Evolutionary conservation across 31 red algal species (phyloP).

Genomic region (Endocladia muricata): DNA sequence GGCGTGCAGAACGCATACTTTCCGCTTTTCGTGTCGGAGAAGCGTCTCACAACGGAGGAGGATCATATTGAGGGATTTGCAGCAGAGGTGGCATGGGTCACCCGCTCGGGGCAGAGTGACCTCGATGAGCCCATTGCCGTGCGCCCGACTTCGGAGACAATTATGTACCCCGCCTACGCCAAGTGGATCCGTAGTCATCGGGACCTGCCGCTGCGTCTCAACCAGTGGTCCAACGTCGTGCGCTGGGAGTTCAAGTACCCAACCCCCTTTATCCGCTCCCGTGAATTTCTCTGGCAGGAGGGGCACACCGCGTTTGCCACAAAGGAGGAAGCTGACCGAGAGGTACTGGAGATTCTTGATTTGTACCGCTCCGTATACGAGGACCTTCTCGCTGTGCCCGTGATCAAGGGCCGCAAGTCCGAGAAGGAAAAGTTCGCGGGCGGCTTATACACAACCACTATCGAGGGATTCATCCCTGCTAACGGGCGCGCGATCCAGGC

Average conservation of each 20-base stretch:
- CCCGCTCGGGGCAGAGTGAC: slow-evolving; percentile 63
- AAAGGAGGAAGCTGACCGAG: slow-evolving; percentile 77
- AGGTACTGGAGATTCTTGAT: slow-evolving; percentile 78
- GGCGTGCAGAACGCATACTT: slow-evolving; percentile 99
- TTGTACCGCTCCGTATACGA: slow-evolving; percentile 89
- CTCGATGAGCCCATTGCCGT: slow-evolving; percentile 94
- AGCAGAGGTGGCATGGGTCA: slow-evolving; percentile 98
- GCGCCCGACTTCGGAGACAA: slow-evolving; percentile 97
- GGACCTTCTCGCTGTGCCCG: slow-evolving; percentile 92
- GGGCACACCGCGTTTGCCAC: slow-evolving; percentile 97
- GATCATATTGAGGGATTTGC: slow-evolving; percentile 97
- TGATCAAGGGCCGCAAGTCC: slow-evolving; percentile 84
- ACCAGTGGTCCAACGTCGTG: slow-evolving; percentile 99
- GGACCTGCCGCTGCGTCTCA: slow-evolving; percentile 94
- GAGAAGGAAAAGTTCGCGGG: slow-evolving; percentile 96
- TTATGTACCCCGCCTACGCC: slow-evolving; percentile 91
- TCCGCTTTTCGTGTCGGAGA: slow-evolving; percentile 85
- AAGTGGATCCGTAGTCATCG: slow-evolving; percentile 95
- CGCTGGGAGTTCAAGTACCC: slow-evolving; percentile 98
- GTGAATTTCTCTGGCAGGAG: slow-evolving; percentile 99
- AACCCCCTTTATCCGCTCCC: slow-evolving; percentile 91
- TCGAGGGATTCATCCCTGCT: slow-evolving; percentile 91
- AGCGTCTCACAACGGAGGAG: slow-evolving; percentile 74
- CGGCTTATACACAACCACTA: slow-evolving; percentile 89
- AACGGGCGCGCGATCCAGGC: slow-evolving; percentile 91